Evolutionary conservation across 345 rosid genomes (phyloP), one percentile per base, ranked within the genome.

Genomic region (Populus tremula): DNA sequence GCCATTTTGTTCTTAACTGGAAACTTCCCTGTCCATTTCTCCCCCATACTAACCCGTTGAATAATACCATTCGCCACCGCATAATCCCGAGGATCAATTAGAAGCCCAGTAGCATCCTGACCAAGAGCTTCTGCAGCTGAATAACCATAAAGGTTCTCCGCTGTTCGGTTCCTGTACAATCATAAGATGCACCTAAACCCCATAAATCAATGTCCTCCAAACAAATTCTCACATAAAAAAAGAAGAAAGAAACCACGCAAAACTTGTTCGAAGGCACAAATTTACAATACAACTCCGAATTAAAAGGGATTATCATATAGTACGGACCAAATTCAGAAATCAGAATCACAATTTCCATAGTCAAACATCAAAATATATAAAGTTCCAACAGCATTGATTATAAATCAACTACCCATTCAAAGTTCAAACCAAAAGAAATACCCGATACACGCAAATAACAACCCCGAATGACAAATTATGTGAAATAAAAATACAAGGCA

Each of bases 1-100:
- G 93, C 94, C 74, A 71, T 79, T 86, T 92, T 93, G 83, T 83
- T 93, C 91, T 82, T 96, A 31, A 90, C 87, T 0, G 98, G 97
- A 84, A 93, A 89, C 85, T 90, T 90, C n/a, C 99, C 99, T 0
- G 92, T 88, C 98, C 98, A 96, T 71, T 85, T 87, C 88, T 92
- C 96, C 66, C 99, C 99, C 83, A 49, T 71, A 6, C 54, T 81
- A 31, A 90, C 88, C 18, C 91, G 88, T 10, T 80, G 77, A 67
- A 91, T 81, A 35, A 96, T 89, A 67, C 77, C 78, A 64, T 85
- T 82, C 0, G 90, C 99, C 43, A 90, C 70, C 1, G 66, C 75
- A 81, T 71, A 81, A 85, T 96, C 94, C 71, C 76, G 84, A 67
- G 89, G 83, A 84, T 91, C 98, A n/a, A 84, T 76, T 70, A 96